Evolutionary conservation across 2,329 filamentous ascomycete species (phyloP), one percentile per base, ranked within the genome.

Genomic region (Xylaria polymorpha): DNA sequence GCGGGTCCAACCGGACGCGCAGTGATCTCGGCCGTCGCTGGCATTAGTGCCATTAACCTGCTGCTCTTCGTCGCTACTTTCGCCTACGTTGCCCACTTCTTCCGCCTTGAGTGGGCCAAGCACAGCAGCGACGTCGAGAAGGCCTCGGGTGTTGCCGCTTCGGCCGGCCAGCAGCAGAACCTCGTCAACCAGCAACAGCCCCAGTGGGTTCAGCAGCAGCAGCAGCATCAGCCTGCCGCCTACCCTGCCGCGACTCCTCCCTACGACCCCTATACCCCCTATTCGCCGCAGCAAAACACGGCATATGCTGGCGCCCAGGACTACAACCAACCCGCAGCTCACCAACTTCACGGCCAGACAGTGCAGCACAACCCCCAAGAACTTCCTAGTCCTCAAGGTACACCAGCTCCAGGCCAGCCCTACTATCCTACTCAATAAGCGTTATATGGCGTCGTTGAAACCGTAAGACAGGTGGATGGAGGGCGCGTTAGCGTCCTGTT

Each of bases 1-100:
- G 79, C 83, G 20, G 77, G 78, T 58, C 72, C 81, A 57, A 75
- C 64, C 8, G 83, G 80, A 0, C 73, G 80, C 12, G 77, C 71
- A 20, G 73, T 80, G 64, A 74, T 85, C 61, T 78, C 81, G 15
- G 81, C 79, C 7, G 77, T 82, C 8, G 83, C 84, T 1, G 83
- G 82, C 9, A 56, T 86, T 1, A 82, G 82, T 25, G 84, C 84
- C 18, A 66, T 86, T 64, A 61, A 73, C 57, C 75, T 79, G 71
- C 65, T 79, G 8, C 75, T 79, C 57, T 79, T 77, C 71, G 69
- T 79, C 39, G 68, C 70, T 6, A 75, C 77, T 4, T 78, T 79
- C 48, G 74, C 77, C 56, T 79, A 79, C 51, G 76, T 78, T 15
- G 74, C 75, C 60, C 78, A 79, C 70, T 74, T 69, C 69, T 78